A percentile compares a stretch with the other conserved stretches of the same genome.
Conservation (phyloP, 768 basidiomycete species). For the Amanita rimosa region DNA sequence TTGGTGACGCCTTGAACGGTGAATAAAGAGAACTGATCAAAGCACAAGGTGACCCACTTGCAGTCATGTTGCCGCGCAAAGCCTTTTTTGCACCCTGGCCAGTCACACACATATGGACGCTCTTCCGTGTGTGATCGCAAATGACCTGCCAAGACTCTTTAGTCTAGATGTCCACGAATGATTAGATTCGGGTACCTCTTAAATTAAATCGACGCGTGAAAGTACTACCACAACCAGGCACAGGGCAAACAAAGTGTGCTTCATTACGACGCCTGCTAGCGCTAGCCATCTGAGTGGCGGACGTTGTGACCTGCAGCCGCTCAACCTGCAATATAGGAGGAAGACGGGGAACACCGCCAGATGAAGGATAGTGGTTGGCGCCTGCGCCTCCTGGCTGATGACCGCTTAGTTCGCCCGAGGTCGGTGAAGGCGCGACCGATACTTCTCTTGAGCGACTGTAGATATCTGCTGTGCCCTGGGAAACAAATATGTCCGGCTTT, state of each 20-base stretch:
- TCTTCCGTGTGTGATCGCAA: constrained; percentile 93
- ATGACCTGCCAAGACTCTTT: constrained; percentile 49
- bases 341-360: constrained; percentile 41
- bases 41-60: constrained; percentile 51
- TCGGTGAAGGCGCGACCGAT: constrained; percentile 21
- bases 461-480: constrained; percentile 42
- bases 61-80: constrained; percentile 96
- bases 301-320: constrained; percentile 91
- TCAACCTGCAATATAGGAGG: constrained; percentile 86
- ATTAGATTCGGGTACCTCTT: constrained; percentile 39
- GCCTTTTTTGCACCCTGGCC: constrained; percentile 90
- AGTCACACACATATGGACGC: constrained; percentile 87
- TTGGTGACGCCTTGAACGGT: constrained; percentile 56
- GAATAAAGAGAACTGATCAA: constrained; percentile 1
- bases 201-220: constrained; percentile 91
- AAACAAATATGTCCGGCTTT: constrained; percentile 35
- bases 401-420: constrained; percentile 17
- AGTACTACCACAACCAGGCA: constrained; percentile 93
- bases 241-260: constrained; percentile 88
- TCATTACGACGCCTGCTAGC: constrained; percentile 84
- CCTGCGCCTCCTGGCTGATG: constrained; percentile 27
- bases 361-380: constrained; percentile 44
- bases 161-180: not conserved
- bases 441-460: constrained; percentile 36
- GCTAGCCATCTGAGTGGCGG: constrained; percentile 86